Conservation (phyloP, 148 eudicot genomes). For the Spergularia bocconei region DNA sequence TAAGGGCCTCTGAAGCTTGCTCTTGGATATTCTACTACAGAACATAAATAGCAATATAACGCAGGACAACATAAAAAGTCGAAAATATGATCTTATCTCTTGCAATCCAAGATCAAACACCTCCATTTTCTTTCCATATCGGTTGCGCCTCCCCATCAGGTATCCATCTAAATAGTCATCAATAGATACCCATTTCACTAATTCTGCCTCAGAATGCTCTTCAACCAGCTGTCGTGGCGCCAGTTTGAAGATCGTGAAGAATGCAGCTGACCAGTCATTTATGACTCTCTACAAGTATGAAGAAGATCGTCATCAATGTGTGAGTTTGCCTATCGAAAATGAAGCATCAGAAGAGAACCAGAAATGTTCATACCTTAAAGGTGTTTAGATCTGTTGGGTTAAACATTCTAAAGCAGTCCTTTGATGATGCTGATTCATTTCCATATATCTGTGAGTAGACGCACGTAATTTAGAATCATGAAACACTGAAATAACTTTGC, state of each 20-base stretch:
- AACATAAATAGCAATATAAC: constrained; percentile 93
- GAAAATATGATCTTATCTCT: constrained; percentile 85
- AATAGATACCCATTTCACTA: constrained; percentile 61
- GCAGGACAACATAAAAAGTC: constrained; percentile 85
- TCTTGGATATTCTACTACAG: constrained; percentile 88
- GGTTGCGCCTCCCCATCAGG: constrained; percentile 73
- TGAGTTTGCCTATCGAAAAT: not conserved
- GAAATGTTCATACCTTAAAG: constrained; percentile 54
- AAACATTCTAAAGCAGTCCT: constrained; percentile 95
- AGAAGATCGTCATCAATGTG: not conserved
- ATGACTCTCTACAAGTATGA: constrained; percentile 59
- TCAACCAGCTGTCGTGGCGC: constrained; percentile 55
- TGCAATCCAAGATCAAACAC: constrained; percentile 88
- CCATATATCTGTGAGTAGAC: constrained; percentile 69
- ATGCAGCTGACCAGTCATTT: constrained; percentile 87
- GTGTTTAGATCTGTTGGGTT: constrained; percentile 73
- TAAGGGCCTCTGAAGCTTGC: constrained; percentile 59
- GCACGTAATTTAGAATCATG: not conserved
- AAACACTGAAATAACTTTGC: not conserved
- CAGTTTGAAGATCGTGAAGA: constrained; percentile 68
- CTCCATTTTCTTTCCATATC: constrained; percentile 86
- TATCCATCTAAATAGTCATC: constrained; percentile 92
- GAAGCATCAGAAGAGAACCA: not conserved
- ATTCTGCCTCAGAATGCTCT: constrained; percentile 34
- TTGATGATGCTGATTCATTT: constrained; percentile 67